phyloP scores from a whole-genome alignment of 805 yeast species.

The Yarrowia phangngaensis region DNA sequence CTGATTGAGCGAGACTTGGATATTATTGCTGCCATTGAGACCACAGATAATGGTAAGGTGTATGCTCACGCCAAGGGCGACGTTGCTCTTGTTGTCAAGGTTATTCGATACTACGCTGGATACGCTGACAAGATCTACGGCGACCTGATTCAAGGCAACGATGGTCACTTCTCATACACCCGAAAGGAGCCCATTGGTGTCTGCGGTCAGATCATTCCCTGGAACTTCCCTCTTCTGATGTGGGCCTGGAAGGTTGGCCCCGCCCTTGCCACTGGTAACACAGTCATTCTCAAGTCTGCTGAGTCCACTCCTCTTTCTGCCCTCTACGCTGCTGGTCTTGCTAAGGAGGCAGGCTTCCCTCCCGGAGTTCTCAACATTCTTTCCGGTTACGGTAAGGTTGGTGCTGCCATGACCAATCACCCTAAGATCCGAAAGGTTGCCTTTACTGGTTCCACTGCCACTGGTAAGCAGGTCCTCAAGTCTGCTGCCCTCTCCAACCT shows the following conservation, averaged over 20 bases:
- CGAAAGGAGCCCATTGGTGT: conserved; percentile 65
- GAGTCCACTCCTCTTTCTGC: conserved; percentile 73
- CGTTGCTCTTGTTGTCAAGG: conserved; percentile 52
- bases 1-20: conserved; percentile 70
- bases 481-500: conserved; percentile 65
- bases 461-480: conserved; percentile 76
- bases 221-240: conserved; percentile 71
- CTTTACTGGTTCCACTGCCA: conserved; percentile 89
- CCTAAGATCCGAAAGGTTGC: conserved; percentile 76
- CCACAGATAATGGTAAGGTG: conserved; percentile 88
- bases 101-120: conserved; percentile 66
- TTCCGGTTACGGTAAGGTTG: conserved; percentile 65
- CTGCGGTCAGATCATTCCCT: conserved; percentile 66
- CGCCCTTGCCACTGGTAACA: conserved; percentile 76
- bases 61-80: conserved; percentile 42
- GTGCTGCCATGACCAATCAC: conserved; percentile 62
- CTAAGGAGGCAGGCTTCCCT: conserved; percentile 67
- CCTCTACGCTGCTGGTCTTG: conserved; percentile 55
- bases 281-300: conserved; percentile 66
- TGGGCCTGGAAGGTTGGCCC: conserved; percentile 80
- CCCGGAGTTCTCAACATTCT: conserved; percentile 71
- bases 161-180: conserved; percentile 61
- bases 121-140: conserved; percentile 62
- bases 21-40: conserved; percentile 71
- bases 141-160: conserved; percentile 56